Base-by-base conservation (phyloP, 2,329 filamentous ascomycete genomes). In the Calonectria pseudoturangicola region DNA sequence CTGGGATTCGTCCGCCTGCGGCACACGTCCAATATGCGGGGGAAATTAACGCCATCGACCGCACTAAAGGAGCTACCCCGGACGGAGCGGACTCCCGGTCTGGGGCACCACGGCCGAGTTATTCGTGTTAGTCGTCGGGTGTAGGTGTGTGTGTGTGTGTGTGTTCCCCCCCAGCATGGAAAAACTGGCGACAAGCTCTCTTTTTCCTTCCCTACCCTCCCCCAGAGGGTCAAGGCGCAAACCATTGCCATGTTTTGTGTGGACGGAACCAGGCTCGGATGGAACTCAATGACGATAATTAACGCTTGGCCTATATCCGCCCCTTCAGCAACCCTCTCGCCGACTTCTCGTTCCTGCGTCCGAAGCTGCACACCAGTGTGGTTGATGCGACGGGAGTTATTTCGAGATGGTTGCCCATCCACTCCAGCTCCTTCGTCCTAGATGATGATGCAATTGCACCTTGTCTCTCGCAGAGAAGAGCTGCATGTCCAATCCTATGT, bases 1-100 rank as follows among this genome's bases (percentile, higher is more conserved):
- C 62, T 74, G 68, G 68, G 70, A 70, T 74, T 50, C 50, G 75
- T 39, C 43, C 48, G 54, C 62, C 67, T 74, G 67, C 68, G 67
- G 75, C 74, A 63, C 58, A 51, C 21, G 51, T 45, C 41, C 56
- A 67, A 41, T 47, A 50, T 79, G 77, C 77, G 77, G 77, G 77
- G 77, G 72, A 78, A 72, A 63, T 76, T 45, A 70, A 60, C 66
- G 69, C 73, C 70, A 73, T 73, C 58, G 68, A 50, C 65, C 66
- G 36, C 33, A 47, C 43, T n/a, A 62, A 48, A 47, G 33, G 27
- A 28, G 41, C 60, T 76, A 75, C 74, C 73, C 74, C 74, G 69
- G 73, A 75, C 67, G 64, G 67, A 70, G 58, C 39, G 66, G 43
- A 64, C 25, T 30, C 47, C 70, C 41, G 41, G 60, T n/a, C 62